Evolutionary conservation across 2,329 filamentous ascomycete species (phyloP), one percentile per base, ranked within the genome.

Genomic region (Aspergillus brunneoviolaceus): DNA sequence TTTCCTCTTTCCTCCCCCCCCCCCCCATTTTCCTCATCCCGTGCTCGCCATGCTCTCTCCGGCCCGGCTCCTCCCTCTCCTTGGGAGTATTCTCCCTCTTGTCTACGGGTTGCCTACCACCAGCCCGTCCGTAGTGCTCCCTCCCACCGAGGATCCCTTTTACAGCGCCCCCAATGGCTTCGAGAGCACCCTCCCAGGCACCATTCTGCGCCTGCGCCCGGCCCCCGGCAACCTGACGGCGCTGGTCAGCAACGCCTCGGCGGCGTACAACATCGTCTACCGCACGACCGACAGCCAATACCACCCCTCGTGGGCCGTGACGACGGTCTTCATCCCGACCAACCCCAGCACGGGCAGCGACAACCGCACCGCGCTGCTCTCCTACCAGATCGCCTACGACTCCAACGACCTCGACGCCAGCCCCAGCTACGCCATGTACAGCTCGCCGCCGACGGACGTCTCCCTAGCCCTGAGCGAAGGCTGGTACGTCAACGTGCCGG

Each of bases 401-500:
- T 63, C 60, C 3, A 58, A 61, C 25, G 56, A 61, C 49, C 45
- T 63, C 12, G 59, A 70, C 45, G 62, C 58, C 51, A 69, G 67
- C 23, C 68, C 68, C 3, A 65, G 61, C n/a, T 70, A 69, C 57
- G 60, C 63, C 33, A 35, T 67, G 33, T 61, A 59, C 31, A 23
- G 25, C 14, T 11, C 16, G 73, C 51, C 69, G 35, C 76, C 77
- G 4, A 76, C 72, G 59, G 60, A 52, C 49, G 62, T 80, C 45
- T 57, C 67, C 6, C 49, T 65, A 9, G 73, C 75, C 2, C 74
- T 83, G 0, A 70, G 71, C n/a, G 70, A 59, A 14, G 80, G 80
- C 5, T 82, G 79, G 79, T 73, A 77, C 48, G 77, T 83, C 27
- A 77, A 76, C 51, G 71, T 79, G 7, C 79, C 81, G 0, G 81